Evolutionary conservation across 345 rosid genomes (phyloP), one percentile per base, ranked within the genome.

Genomic region (Cardamine occulta): DNA sequence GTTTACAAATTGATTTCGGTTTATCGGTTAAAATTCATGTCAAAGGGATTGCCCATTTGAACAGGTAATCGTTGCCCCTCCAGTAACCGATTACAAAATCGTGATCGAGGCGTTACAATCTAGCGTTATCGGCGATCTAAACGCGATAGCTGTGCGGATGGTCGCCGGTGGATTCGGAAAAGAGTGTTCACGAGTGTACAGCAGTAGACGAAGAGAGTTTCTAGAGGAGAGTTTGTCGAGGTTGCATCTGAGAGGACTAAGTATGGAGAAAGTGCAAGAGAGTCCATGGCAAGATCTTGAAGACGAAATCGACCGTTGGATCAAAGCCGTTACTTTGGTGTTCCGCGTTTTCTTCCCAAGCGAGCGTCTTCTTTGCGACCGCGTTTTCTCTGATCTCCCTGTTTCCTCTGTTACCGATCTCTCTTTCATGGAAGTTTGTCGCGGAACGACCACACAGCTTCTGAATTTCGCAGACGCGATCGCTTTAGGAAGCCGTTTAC

Each of bases 371-470:
- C 82, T 93, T 80, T 93, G 96, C 32, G 96, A 89, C 58, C 96
- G 97, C 14, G 87, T 93, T 73, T 93, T 91, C 75, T 80, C 85
- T 2, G 94, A 93, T 14, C 83, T 88, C n/a, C 56, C 77, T 52
- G 74, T 76, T 55, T 79, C 90, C 19, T 78, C 88, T 2, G 91
- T 88, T 0, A 85, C 87, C 0, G 96, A 91, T 72, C 80, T 87
- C 39, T 89, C 94, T 6, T 93, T 93, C 83, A 93, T 93, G 98
- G 98, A 93, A 76, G 96, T 89, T 13, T 89, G 93, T 72, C 91
- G 98, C 2, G 93, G 93, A 3, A 67, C 93, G 5, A 68, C 88
- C 40, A 84, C 89, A 28, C 96, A 88, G 85, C 83, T 93, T 34
- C 83, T 91, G 44, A 89, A 82, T 64, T 94, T 94, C 29, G 96